Percentiles rank a stretch among this genome's conserved stretches.
Conservation (phyloP, 192 early-diverging fungal species). For the Entophlyctis luteolus region DNA sequence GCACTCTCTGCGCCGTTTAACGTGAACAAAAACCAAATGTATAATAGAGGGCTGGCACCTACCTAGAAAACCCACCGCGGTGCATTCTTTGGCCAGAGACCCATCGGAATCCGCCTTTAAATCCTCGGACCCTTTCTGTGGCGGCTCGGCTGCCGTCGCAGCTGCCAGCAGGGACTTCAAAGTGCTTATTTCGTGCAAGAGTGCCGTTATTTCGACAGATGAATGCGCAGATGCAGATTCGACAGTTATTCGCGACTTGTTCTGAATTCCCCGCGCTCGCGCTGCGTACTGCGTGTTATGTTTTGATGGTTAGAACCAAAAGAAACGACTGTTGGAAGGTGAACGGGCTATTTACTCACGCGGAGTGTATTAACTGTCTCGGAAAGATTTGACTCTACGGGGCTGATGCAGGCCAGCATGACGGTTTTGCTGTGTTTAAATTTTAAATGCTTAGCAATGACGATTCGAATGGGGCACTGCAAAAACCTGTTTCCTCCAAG, state of each 20-base stretch:
- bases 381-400: slow-evolving; percentile 68
- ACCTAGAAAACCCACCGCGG: no score
- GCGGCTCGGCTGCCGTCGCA: no score
- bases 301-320: neutral
- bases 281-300: slow-evolving; percentile 17
- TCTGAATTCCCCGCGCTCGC: slow-evolving; percentile 26
- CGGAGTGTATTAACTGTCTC: slow-evolving; percentile 21
- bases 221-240: neutral
- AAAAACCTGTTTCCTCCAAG: slow-evolving; percentile 91
- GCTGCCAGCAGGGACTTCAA: slow-evolving; percentile 7
- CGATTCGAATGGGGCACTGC: no score
- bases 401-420: slow-evolving; percentile 88
- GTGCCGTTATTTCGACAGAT: slow-evolving; percentile 1
- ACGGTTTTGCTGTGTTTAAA: slow-evolving; percentile 59
- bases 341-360: neutral
- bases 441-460: no score
- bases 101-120: no score
- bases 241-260: slow-evolving; percentile 22
- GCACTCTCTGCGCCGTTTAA: no score
- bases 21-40: no score
- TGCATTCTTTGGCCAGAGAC: no score
- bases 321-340: neutral
- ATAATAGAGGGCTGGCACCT: no score
- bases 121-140: no score
- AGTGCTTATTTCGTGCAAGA: slow-evolving; percentile 1